Percentiles rank a stretch among this genome's conserved stretches.
phyloP scores from a whole-genome alignment of 345 rosid genomes.

The Syzygium aqueum region DNA sequence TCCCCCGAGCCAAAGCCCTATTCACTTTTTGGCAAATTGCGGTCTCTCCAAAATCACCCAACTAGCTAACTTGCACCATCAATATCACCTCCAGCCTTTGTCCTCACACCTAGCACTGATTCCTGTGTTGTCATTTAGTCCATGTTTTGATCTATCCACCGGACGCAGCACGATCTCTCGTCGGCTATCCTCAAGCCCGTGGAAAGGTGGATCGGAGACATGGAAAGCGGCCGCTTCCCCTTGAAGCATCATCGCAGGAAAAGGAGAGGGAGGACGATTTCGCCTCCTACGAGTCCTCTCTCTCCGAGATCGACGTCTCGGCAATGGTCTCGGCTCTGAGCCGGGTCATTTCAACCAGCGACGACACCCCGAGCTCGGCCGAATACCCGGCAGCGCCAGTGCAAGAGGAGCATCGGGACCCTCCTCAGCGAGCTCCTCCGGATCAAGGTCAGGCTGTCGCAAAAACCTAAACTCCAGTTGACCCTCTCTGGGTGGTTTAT shows the following conservation, averaged over 20 bases:
- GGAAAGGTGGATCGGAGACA: slow-evolving; percentile 31
- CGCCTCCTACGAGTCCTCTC: slow-evolving; percentile 20
- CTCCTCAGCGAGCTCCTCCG: neutral
- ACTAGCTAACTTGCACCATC: neutral
- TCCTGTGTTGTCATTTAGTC: neutral
- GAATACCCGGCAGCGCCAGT: neutral
- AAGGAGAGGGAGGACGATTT: slow-evolving; percentile 3
- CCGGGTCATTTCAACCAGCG: slow-evolving; percentile 33
- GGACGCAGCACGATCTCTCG: neutral
- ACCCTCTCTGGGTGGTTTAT: neutral
- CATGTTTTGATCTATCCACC: neutral
- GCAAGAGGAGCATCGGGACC: neutral
- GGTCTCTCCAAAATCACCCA: neutral
- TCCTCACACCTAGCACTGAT: neutral
- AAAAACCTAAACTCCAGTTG: neutral
- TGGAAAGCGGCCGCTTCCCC: slow-evolving; percentile 16
- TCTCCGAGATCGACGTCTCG: slow-evolving; percentile 64
- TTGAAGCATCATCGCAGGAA: slow-evolving; percentile 26
- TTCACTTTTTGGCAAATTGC: neutral
- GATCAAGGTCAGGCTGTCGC: slow-evolving; percentile 1
- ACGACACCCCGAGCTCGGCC: slow-evolving; percentile 3
- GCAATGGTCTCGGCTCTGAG: slow-evolving; percentile 83
- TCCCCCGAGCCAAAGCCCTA: neutral
- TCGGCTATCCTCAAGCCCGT: neutral
- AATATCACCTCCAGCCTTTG: neutral